These are phyloP conservation scores for Komagataea norvegica DNA, from an alignment of 1,139 yeast species.

Conservation along the genomic window DNA sequence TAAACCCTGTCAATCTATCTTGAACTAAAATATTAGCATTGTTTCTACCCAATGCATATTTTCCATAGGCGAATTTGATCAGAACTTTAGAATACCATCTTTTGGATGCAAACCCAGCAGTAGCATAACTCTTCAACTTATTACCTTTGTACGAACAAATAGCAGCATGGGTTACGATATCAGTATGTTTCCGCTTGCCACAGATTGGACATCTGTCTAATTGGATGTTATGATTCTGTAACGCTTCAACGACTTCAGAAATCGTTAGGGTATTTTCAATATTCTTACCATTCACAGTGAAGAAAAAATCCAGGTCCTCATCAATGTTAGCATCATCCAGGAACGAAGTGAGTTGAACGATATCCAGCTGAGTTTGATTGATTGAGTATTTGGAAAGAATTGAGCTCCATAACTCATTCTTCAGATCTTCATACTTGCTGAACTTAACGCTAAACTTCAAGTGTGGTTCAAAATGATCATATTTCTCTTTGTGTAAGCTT, in stretches of 20 bases:
- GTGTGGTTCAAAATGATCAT: slow-evolving; percentile 43
- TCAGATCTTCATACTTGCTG: slow-evolving; percentile 59
- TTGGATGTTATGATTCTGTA: slow-evolving; percentile 18
- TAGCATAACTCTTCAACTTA: slow-evolving; percentile 66
- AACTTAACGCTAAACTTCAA: slow-evolving; percentile 60
- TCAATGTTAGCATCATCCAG: slow-evolving; percentile 22
- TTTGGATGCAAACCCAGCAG: slow-evolving; percentile 78
- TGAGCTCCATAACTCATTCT: slow-evolving; percentile 68
- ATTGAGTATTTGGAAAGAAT: slow-evolving; percentile 47
- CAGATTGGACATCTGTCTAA: slow-evolving; percentile 67
- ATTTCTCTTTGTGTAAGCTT: slow-evolving; percentile 26
- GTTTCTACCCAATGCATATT: slow-evolving; percentile 80
- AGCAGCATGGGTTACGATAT: slow-evolving; percentile 80
- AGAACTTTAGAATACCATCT: slow-evolving; percentile 84
- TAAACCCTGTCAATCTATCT: slow-evolving; percentile 81
- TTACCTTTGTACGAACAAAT: slow-evolving; percentile 80
- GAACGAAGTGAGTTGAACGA: slow-evolving; percentile 23
- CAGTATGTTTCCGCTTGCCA: slow-evolving; percentile 53
- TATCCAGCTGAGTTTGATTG: slow-evolving; percentile 17
- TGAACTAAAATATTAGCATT: slow-evolving; percentile 94
- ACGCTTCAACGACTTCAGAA: slow-evolving; percentile 53
- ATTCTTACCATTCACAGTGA: slow-evolving; percentile 14
- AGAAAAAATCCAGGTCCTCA: slow-evolving; percentile 20
- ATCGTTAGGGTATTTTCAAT: slow-evolving; percentile 30
- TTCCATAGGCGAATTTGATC: slow-evolving; percentile 84